Conservation (phyloP, 495 filamentous ascomycete species). For the Neurospora sp. region DNA sequence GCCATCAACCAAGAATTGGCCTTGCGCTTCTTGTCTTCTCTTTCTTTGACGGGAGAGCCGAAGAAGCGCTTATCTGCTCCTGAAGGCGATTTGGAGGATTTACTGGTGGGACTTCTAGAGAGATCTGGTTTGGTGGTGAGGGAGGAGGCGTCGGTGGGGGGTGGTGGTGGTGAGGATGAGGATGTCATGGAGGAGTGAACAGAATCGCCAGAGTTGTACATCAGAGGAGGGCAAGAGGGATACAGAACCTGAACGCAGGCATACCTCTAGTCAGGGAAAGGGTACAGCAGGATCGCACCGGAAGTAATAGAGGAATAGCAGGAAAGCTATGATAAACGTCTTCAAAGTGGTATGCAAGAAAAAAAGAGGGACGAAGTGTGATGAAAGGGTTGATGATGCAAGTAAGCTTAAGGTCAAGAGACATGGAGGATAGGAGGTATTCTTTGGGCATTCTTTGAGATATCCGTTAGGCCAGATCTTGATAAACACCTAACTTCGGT, state of each 20-base stretch:
- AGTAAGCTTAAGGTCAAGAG: too few relatives aligned
- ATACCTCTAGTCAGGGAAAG: too few relatives aligned
- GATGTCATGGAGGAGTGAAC: background rate
- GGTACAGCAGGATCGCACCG: background rate
- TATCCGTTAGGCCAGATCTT: too few relatives aligned
- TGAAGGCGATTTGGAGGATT: background rate
- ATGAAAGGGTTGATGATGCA: background rate
- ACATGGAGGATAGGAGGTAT: too few relatives aligned
- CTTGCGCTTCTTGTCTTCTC: too few relatives aligned
- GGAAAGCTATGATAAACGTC: accelerated
- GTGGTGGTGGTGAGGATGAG: background rate
- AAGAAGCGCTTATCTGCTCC: background rate
- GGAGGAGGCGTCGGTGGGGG: background rate
- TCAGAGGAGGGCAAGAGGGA: background rate
- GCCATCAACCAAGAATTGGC: too few relatives aligned
- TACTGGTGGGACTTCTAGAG: background rate
- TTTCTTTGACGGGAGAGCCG: too few relatives aligned
- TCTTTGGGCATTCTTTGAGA: too few relatives aligned
- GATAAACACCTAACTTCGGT: too few relatives aligned
- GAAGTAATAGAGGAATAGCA: background rate
- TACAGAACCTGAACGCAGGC: background rate
- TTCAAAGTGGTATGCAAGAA: background rate
- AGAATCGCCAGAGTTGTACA: background rate
- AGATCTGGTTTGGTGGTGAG: background rate
- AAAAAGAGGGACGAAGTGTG: background rate